Evolutionary conservation across 2,329 filamentous ascomycete genomes (phyloP).

Genomic region (Conoideocrella luteorostrata): DNA sequence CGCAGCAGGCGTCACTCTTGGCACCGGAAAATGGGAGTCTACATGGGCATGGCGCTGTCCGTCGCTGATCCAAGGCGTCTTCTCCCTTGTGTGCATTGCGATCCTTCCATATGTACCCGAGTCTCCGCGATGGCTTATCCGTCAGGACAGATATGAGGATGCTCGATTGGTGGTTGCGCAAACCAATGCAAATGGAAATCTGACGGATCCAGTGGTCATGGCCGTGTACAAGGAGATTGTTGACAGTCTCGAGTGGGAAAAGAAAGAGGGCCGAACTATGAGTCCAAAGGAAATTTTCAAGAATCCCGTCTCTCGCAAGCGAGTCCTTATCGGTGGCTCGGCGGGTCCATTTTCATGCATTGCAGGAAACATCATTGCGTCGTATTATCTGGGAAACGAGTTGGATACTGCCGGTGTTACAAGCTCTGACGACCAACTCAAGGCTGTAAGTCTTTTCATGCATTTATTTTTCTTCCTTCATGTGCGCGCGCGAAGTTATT

Average conservation of each 20-base stretch:
- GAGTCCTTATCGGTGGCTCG: constrained; percentile 39
- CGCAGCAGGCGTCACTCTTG: constrained; percentile 38
- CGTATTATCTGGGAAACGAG: constrained; percentile 33
- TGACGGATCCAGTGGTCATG: constrained; percentile 20
- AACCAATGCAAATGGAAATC: constrained; percentile 37
- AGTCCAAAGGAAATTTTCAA: constrained; percentile 32
- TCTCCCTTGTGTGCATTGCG: constrained; percentile 21
- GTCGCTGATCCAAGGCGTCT: constrained; percentile 24
- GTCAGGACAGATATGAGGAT: constrained; percentile 32
- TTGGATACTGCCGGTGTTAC: constrained; percentile 40
- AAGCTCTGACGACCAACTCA: constrained; percentile 33
- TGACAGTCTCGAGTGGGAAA: constrained; percentile 26
- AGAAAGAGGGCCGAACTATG: constrained; percentile 2
- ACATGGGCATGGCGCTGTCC: constrained; percentile 32
- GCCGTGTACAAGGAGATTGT: constrained; percentile 26
- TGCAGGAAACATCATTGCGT: constrained; percentile 31
- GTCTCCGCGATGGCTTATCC: constrained; percentile 40
- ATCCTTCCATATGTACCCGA: constrained; percentile 31
- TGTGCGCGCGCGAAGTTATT: too few relatives aligned
- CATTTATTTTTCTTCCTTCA: too few relatives aligned
- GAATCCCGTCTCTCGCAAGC: constrained; percentile 41
- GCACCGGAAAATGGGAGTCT: constrained; percentile 23
- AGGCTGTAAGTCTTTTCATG: constrained; percentile 23
- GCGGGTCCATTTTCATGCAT: constrained; percentile 13
- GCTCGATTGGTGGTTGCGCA: constrained; percentile 35